These are phyloP conservation scores for Phytophthora chlamydospora DNA, from an alignment of 352 stramenopile species.

Conservation along the genomic window DNA sequence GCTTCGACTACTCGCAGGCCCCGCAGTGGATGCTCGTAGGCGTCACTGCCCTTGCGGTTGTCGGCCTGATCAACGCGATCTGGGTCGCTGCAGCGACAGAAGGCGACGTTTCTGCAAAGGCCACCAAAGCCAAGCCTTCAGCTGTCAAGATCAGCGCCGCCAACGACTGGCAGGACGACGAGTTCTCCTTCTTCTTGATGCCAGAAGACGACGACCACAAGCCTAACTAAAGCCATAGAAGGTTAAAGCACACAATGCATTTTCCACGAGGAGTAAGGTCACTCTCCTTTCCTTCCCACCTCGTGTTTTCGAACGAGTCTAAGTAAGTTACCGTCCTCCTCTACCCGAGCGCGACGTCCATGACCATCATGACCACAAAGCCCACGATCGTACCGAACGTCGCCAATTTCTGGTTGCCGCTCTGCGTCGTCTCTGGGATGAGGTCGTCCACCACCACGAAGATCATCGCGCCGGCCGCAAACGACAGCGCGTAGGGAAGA, in stretches of 20 bases:
- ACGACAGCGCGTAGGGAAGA: conserved; percentile 90
- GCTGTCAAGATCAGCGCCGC: background rate
- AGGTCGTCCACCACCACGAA: conserved; percentile 93
- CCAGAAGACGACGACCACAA: conserved; percentile 34
- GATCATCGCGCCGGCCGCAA: conserved; percentile 92
- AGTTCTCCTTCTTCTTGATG: conserved; percentile 66
- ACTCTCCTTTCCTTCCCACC: background rate
- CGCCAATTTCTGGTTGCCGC: conserved; percentile 87
- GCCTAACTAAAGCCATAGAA: conserved; percentile 21
- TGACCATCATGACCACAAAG: conserved; percentile 94
- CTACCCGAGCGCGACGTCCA: conserved; percentile 87
- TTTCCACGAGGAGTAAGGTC: conserved; percentile 14
- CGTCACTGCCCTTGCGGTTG: conserved; percentile 48
- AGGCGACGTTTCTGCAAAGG: conserved; percentile 2
- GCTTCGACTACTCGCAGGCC: conserved; percentile 45
- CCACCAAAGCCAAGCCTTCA: conserved; percentile 1
- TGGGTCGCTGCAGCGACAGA: conserved; percentile 46
- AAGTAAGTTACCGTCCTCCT: conserved; percentile 24
- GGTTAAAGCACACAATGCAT: conserved; percentile 24
- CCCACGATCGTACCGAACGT: conserved; percentile 88
- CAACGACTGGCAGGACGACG: conserved; percentile 34
- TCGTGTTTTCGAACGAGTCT: conserved; percentile 6
- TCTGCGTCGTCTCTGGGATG: conserved; percentile 90
- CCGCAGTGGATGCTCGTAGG: conserved; percentile 48
- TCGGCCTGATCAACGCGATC: conserved; percentile 56